Percentiles rank a stretch among this genome's conserved stretches.
Conservation (phyloP, 371 early-diverging fungal genomes). For the Mucor racemosus region DNA sequence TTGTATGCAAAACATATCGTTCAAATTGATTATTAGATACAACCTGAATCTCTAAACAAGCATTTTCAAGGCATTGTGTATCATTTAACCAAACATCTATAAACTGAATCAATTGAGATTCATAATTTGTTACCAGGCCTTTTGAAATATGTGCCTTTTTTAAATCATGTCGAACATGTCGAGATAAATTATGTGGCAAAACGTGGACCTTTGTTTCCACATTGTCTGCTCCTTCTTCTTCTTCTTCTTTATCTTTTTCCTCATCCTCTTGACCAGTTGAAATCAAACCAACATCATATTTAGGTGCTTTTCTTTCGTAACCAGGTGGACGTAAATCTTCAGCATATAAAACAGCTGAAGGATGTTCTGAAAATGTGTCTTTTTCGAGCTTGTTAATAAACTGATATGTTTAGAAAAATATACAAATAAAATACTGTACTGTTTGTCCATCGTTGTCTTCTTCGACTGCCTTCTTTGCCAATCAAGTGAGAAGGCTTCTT, state of each 20-base stretch:
- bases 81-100: slow-evolving; percentile 23
- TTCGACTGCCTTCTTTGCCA: slow-evolving; percentile 43
- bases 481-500: slow-evolving; percentile 24
- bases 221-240: not conserved
- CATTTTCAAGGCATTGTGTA: slow-evolving; percentile 13
- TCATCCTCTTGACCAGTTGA: not conserved
- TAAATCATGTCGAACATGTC: slow-evolving; percentile 26
- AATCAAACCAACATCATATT: not conserved
- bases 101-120: slow-evolving; percentile 32
- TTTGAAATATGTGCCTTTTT: slow-evolving; percentile 38
- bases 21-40: slow-evolving; percentile 35
- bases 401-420: not conserved
- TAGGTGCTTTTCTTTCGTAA: slow-evolving; percentile 14
- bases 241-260: not conserved
- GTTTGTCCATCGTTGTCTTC: slow-evolving; percentile 43
- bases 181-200: slow-evolving; percentile 14
- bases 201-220: not conserved
- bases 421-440: slow-evolving; percentile 20
- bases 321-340: slow-evolving; percentile 45
- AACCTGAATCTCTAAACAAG: slow-evolving; percentile 24
- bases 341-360: slow-evolving; percentile 38
- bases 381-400: not conserved
- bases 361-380: slow-evolving; percentile 44
- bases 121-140: slow-evolving; percentile 31
- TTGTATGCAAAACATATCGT: slow-evolving; percentile 34